Percentiles rank a stretch among this genome's conserved stretches.
Evolutionary conservation across 495 filamentous ascomycete genomes (phyloP).

Genomic region (Talaromyces stipitatus): DNA sequence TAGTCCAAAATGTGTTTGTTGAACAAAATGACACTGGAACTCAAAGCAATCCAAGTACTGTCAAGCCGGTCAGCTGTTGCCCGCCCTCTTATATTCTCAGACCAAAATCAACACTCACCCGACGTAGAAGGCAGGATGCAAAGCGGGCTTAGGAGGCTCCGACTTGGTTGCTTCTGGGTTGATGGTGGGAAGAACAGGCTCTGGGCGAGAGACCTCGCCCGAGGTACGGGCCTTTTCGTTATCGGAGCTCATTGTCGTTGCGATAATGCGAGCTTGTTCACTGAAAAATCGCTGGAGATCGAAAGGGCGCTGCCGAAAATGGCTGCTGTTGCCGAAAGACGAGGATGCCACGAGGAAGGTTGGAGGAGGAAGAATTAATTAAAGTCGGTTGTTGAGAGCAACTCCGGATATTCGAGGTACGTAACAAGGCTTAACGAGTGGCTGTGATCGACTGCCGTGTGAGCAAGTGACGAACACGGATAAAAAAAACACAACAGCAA

Average conservation of each 20-base stretch:
- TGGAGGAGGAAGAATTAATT: conserved; percentile 10
- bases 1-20: conserved; percentile 96
- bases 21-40: conserved; percentile 92
- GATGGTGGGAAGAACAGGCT: conserved; percentile 68
- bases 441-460: conserved; percentile 8
- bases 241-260: conserved; percentile 50
- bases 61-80: conserved; percentile 14
- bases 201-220: conserved; percentile 56
- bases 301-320: conserved; percentile 43
- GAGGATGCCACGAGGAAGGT: conserved; percentile 39
- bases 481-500: conserved; percentile 2
- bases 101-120: conserved; percentile 47
- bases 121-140: conserved; percentile 88
- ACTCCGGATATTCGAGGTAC: neutral
- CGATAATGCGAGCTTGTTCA: conserved; percentile 32
- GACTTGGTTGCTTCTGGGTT: conserved; percentile 66
- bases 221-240: conserved; percentile 77
- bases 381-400: conserved; percentile 1
- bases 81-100: neutral
- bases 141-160: conserved; percentile 49
- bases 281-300: conserved; percentile 43
- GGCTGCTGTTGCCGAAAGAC: conserved; percentile 38
- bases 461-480: conserved; percentile 7
- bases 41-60: conserved; percentile 86
- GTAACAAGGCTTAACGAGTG: conserved; percentile 6